These are phyloP conservation scores for Usnea hakonensis DNA, from an alignment of 495 filamentous ascomycete species.

Conservation along the genomic window DNA sequence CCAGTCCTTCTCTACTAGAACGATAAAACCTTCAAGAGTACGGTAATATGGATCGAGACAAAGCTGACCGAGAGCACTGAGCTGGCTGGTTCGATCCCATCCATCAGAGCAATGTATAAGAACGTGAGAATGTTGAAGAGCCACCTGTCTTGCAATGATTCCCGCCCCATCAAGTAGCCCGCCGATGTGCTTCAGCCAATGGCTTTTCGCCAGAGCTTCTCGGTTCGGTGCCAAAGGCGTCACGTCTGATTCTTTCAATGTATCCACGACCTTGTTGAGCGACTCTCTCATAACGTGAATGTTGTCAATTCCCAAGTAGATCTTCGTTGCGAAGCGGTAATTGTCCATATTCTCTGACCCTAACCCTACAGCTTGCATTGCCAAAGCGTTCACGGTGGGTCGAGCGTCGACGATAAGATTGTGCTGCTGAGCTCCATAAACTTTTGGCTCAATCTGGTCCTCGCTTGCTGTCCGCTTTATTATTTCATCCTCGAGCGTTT, in stretches of 20 bases:
- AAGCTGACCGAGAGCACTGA: slow-evolving; percentile 88
- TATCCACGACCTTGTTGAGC: slow-evolving; percentile 77
- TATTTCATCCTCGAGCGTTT: slow-evolving; percentile 67
- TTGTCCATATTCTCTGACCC: slow-evolving; percentile 98
- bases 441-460: slow-evolving; percentile 37
- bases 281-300: slow-evolving; percentile 98
- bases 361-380: slow-evolving; percentile 89
- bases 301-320: slow-evolving; percentile 96
- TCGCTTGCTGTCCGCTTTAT: slow-evolving; percentile 43
- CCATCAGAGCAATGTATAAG: slow-evolving; percentile 97
- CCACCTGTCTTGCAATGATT: slow-evolving; percentile 81
- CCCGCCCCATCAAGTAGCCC: slow-evolving; percentile 76
- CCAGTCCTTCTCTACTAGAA: slow-evolving; percentile 96
- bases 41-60: slow-evolving; percentile 94
- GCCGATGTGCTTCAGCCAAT: slow-evolving; percentile 86
- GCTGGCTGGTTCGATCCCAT: slow-evolving; percentile 94
- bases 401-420: slow-evolving; percentile 97
- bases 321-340: slow-evolving; percentile 86
- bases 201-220: slow-evolving; percentile 73
- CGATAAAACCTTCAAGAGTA: slow-evolving; percentile 91
- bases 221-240: slow-evolving; percentile 75
- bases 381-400: slow-evolving; percentile 88
- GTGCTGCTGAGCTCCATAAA: slow-evolving; percentile 89
- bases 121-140: slow-evolving; percentile 86
- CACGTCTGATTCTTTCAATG: slow-evolving; percentile 87